Conservation (phyloP, 352 stramenopile genomes). For the Pythium volutum region DNA sequence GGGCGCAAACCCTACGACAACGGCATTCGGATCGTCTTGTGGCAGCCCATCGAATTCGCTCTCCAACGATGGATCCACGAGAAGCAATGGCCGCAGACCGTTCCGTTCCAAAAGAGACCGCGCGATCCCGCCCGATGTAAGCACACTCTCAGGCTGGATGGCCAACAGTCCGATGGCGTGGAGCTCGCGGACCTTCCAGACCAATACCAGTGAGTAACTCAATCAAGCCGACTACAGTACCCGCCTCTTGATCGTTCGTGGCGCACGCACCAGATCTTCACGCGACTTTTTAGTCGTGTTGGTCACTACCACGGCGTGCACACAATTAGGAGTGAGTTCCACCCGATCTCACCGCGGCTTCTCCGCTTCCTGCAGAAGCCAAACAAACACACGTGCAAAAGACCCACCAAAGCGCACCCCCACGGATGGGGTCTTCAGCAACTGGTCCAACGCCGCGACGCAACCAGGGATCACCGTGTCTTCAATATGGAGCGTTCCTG, state of each 20-base stretch:
- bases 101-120: constrained; percentile 35
- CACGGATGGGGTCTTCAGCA: constrained; percentile 31
- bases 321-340: neutral
- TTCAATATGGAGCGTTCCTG: constrained; percentile 55
- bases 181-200: constrained; percentile 36
- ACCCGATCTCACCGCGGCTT: too few relatives aligned
- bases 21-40: constrained; percentile 41
- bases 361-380: too few relatives aligned
- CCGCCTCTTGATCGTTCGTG: neutral
- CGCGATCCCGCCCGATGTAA: constrained; percentile 45
- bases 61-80: constrained; percentile 43
- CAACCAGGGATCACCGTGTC: constrained; percentile 41
- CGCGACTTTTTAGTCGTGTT: constrained; percentile 69
- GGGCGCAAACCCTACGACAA: constrained; percentile 52
- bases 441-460: constrained; percentile 32
- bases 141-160: constrained; percentile 37
- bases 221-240: too few relatives aligned
- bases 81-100: constrained; percentile 39
- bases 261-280: constrained; percentile 32
- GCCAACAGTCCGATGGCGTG: constrained; percentile 41
- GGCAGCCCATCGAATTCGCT: constrained; percentile 44
- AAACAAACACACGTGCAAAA: neutral
- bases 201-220: neutral
- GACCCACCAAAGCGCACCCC: constrained; percentile 48
- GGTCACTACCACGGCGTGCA: constrained; percentile 32